Conservation (phyloP, 352 stramenopile genomes). For the Globisporangium mamillatum region DNA sequence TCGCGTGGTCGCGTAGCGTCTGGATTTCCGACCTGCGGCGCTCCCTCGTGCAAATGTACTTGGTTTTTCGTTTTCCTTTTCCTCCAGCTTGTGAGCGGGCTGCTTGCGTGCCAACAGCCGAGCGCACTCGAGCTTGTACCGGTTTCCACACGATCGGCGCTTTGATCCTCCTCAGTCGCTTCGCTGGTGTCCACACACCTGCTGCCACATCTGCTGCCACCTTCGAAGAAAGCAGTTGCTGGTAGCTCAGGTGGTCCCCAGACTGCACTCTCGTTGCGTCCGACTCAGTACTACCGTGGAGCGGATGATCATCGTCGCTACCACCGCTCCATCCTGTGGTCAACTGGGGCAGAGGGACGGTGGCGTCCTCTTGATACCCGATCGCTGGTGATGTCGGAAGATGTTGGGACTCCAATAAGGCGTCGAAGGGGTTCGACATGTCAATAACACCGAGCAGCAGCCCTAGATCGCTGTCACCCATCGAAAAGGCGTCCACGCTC, state of each 20-base stretch:
- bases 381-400: not conserved
- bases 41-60: not conserved
- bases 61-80: not conserved
- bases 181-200: not conserved
- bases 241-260: not conserved
- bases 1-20: not conserved
- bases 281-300: not conserved
- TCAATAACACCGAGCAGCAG: not conserved
- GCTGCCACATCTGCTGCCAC: not conserved
- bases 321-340: not conserved
- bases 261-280: not conserved
- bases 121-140: too few relatives aligned
- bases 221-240: not conserved
- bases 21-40: not conserved
- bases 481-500: not conserved
- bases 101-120: too few relatives aligned
- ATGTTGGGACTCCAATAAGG: not conserved
- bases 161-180: too few relatives aligned
- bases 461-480: not conserved
- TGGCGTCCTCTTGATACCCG: not conserved
- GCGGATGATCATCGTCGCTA: not conserved
- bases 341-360: not conserved
- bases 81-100: not conserved
- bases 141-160: too few relatives aligned
- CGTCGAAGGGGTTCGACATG: not conserved